Percentiles rank a stretch among this genome's conserved stretches.
These are phyloP conservation scores for Phytopythium boreale DNA, from an alignment of 352 stramenopile species.

Conservation along the genomic window DNA sequence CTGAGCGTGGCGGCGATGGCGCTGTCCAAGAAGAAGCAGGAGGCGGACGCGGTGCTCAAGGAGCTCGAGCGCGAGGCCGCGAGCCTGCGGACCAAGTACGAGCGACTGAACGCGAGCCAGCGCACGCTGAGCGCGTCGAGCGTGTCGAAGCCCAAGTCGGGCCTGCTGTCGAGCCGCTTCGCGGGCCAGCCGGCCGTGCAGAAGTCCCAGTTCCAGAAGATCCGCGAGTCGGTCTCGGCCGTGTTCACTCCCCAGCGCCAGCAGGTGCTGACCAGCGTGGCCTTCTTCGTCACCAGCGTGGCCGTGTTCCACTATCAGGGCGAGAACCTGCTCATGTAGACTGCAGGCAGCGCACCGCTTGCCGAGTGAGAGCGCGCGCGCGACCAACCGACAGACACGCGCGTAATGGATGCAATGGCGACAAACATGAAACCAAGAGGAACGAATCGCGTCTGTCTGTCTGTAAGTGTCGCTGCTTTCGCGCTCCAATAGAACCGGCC, in stretches of 20 bases:
- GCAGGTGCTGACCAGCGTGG: constrained; percentile 67
- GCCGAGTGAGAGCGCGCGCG: background rate
- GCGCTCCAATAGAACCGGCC: background rate
- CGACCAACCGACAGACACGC: background rate
- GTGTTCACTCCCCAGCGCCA: constrained; percentile 74
- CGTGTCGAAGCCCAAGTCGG: constrained; percentile 61
- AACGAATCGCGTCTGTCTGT: background rate
- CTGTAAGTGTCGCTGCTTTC: background rate
- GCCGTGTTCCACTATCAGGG: constrained; percentile 80
- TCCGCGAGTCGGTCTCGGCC: constrained; percentile 53
- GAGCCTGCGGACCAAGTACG: constrained; percentile 77
- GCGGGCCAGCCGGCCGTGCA: constrained; percentile 32
- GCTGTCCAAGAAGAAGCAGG: constrained; percentile 81
- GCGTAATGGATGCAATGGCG: constrained; percentile 2
- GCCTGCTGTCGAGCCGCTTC: constrained; percentile 52
- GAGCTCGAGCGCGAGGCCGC: constrained; percentile 71
- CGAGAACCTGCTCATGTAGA: constrained; percentile 77
- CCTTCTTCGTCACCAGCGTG: constrained; percentile 74
- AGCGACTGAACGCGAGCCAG: constrained; percentile 77
- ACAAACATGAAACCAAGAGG: background rate
- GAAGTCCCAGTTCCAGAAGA: constrained; percentile 67
- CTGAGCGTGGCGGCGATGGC: constrained; percentile 66
- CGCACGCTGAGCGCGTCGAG: constrained; percentile 51
- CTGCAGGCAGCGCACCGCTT: background rate
- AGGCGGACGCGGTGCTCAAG: constrained; percentile 58